Base-by-base conservation (phyloP, 768 basidiomycete species). In the Termitomyces heimii region DNA sequence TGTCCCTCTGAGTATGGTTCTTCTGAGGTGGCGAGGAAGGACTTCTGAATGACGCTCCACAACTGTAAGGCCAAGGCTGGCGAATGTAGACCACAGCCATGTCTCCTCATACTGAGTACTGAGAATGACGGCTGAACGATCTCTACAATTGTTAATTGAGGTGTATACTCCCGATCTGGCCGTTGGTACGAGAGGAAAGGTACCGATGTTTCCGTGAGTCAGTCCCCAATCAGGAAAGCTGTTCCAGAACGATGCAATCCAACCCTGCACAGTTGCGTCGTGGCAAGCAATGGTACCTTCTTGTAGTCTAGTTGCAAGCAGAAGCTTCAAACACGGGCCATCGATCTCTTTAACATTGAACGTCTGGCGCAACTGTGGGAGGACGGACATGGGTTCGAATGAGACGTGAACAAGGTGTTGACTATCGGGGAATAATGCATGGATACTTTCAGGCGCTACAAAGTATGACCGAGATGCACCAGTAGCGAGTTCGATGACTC, bases 121-220 rank as follows among this genome's bases (percentile, higher is more conserved):
- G 14, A 65, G 48, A 13, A 76, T 40, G n/a, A 75, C 58, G 8
- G 66, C 68, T 0, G 59, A 57, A 1, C 56, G 62, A 10, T 66
- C 57, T 49, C 52, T 64, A 53, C 73, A 73, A 37, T 68, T 61
- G 2, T 58, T 35, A 14, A 76, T 54, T 4, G 75, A 75, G n/a
- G 71, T 66, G 34, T 71, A 76, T 7, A 58, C 46, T 10, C 64
- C 62, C 0, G 55, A 39, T 5, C 32, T 58, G 31, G 56, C 60
- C 4, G 73, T 74, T 10, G 69, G 71, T 0, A 78, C 71, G 14
- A 78, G 62, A 2, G 73, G 72, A 54, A 72, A 74, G 8, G 52
- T 44, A 2, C 56, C 51, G 12, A 73, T 65, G 5, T 68, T 62
- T 1, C 53, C 31, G 4, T 54, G 2, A 18, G 43, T 13, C 14